Evolutionary conservation across 2,329 filamentous ascomycete genomes (phyloP), one percentile per base, ranked within the genome.

Genomic region (Penicillium sp.): DNA sequence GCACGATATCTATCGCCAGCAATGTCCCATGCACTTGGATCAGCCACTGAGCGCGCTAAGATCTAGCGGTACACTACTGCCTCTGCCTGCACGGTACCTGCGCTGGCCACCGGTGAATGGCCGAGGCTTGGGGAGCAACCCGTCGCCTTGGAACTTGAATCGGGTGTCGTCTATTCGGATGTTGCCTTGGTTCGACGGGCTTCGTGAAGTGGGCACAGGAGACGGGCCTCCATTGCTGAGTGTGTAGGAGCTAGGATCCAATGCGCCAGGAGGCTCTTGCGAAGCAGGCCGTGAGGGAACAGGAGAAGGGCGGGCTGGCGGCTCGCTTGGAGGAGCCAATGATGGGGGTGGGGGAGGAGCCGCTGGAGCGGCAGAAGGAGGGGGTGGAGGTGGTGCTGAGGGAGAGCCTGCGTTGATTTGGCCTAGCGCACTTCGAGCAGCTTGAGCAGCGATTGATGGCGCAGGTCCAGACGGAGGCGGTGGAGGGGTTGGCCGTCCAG

Each of bases 61-160:
- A 69, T 96, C 86, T 53, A 96, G 70, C 18, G 92, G 92, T 51
- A 96, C 89, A 70, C 85, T 95, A 67, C 88, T 95, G 20, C 88
- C 90, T 59, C 90, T 77, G 6, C 92, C 92, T 23, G 92, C 92
- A 46, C 90, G 75, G 65, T 96, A 98, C 60, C 79, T 80, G 61
- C 84, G 88, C 13, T 75, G 68, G 3, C 77, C 79, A n/a, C 83
- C 84, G 1, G 73, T 67, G 57, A 93, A 95, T 1, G 84, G 80
- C 55, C 90, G 75, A 14, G 90, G 90, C 53, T 88, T 90, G 0
- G 92, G 90, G 31, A 96, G 73, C 51, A 85, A 74, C 23, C 74
- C 76, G 54, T 95, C 90, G 31, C 82, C 77, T 52, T 90, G 84
- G 59, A 95, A 98, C 48, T 82, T 84, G 80, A 88, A 98, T 50